Percentiles rank a stretch among this genome's conserved stretches.
Evolutionary conservation across 2,329 filamentous ascomycete genomes (phyloP).

Genomic region (Beauveria medogensis): DNA sequence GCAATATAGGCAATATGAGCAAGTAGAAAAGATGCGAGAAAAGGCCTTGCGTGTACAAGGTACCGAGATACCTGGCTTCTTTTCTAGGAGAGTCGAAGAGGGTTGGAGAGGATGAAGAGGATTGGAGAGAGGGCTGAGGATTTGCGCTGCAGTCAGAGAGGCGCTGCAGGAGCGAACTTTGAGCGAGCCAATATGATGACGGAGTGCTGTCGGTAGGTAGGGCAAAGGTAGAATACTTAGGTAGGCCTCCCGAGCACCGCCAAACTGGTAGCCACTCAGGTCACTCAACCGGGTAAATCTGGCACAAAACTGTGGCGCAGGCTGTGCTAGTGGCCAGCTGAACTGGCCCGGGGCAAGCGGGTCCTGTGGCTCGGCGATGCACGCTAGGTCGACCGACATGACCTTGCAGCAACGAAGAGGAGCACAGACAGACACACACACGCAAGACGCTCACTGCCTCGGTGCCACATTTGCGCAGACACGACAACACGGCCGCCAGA

Average conservation of each 20-base stretch:
- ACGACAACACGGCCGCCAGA: background rate
- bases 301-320: constrained; percentile 20
- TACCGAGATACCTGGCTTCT: too few species aligned
- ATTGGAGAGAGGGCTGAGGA: background rate
- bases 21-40: too few species aligned
- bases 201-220: background rate
- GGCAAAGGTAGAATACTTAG: too few species aligned
- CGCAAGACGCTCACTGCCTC: constrained; percentile 1
- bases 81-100: too few species aligned
- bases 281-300: background rate
- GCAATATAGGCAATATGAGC: too few species aligned
- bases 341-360: constrained; percentile 41
- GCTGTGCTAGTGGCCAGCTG: constrained; percentile 41
- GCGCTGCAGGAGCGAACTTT: background rate
- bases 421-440: background rate
- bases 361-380: constrained; percentile 2
- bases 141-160: background rate
- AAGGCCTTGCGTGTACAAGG: too few species aligned
- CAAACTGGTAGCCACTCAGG: background rate
- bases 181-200: background rate
- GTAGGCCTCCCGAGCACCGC: background rate
- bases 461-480: background rate
- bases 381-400: background rate
- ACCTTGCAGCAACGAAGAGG: background rate
- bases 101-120: too few species aligned